Evolutionary conservation across 2,329 filamentous ascomycete species (phyloP), one percentile per base, ranked within the genome.

Genomic region (Colletotrichum eleusines): DNA sequence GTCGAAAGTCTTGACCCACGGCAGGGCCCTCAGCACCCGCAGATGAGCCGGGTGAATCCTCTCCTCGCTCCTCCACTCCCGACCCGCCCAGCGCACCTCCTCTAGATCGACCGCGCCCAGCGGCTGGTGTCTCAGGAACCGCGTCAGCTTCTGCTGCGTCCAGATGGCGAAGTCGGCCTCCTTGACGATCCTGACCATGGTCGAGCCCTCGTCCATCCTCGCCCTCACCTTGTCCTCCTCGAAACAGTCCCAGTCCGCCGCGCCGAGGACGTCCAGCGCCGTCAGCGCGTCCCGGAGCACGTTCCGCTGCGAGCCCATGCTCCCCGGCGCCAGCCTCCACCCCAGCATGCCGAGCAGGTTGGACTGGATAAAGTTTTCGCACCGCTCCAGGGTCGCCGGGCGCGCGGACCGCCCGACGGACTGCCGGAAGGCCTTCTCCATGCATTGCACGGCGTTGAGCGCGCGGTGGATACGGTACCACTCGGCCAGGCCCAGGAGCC

Each of bases 401-500:
- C 11, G 0, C n/a, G 53, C n/a, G 14, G 53, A 5, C 8, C 35
- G 33, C 2, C 38, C 33, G 11, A 20, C 59, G 14, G 38, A 40
- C 1, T 33, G 46, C 20, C 55, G 42, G 35, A 55, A 66, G 7
- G 63, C 63, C 38, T 60, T 66, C 20, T 40, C 38, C 38, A 69
- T 48, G 18, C 54, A 35, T 16, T 61, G 63, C 7, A 48, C 55
- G 16, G 63, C 46, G 40, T 70, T 70, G 55, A 66, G 31, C 16
- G 67, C 63, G 35, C 63, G 67, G 55, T 70, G 63, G 55, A 50
- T 11, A 31, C 63, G 67, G 33, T 70, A 31, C 63, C 67, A 66
- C 48, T 70, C 42, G 9, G 55, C 40, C 23, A 55, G 38, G 12
- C 55, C 63, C 12, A 70, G 33, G 6, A 70, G 26, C 23, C 18